Conservation (phyloP, 768 basidiomycete species). For the Russula lepida region DNA sequence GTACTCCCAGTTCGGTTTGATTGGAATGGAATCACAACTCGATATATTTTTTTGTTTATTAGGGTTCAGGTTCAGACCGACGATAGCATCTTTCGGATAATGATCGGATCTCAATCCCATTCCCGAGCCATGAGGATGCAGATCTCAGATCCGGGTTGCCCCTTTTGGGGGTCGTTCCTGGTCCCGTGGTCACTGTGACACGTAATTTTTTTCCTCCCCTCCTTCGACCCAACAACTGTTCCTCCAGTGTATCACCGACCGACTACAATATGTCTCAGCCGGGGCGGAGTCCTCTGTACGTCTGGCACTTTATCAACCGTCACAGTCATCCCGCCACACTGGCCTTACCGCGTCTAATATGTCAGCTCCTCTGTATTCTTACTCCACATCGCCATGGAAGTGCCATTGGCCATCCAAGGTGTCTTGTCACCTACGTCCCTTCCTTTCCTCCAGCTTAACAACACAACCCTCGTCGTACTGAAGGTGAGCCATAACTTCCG, state of each 20-base stretch:
- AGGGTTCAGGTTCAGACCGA: constrained; percentile 1
- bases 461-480: constrained; percentile 67
- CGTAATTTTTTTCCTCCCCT: neutral
- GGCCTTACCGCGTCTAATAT: neutral
- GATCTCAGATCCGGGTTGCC: constrained; percentile 6
- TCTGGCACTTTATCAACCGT: neutral
- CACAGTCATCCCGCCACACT: neutral
- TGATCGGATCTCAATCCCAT: constrained; percentile 1
- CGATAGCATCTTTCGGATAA: constrained; percentile 7
- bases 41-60: neutral
- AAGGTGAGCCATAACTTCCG: constrained; percentile 42
- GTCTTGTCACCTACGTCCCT: constrained; percentile 51
- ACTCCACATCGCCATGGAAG: constrained; percentile 71
- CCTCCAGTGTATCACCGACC: neutral
- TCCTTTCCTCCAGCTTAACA: constrained; percentile 75
- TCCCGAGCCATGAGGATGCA: neutral
- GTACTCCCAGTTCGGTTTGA: neutral
- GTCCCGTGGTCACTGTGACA: neutral
- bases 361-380: constrained; percentile 61
- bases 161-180: neutral
- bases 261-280: constrained; percentile 20
- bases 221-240: neutral
- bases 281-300: constrained; percentile 21
- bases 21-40: constrained; percentile 6
- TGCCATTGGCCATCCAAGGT: constrained; percentile 71